Conservation (phyloP, 306 rosid genomes). For the Quercus wislizeni region DNA sequence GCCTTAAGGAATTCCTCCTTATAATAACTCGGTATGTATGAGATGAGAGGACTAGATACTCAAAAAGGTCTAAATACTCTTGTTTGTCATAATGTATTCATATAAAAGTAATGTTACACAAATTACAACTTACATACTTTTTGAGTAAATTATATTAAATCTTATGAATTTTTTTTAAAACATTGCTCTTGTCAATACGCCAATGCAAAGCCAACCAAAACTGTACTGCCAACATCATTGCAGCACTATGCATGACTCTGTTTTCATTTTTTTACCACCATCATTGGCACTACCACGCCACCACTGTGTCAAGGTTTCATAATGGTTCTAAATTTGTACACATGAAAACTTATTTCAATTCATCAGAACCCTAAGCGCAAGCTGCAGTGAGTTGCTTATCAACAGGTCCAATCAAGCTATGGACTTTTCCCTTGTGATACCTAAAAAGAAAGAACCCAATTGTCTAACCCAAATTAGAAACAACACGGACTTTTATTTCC, state of each 20-base stretch:
- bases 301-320: background rate
- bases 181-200: background rate
- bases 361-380: background rate
- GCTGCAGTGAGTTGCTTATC: background rate
- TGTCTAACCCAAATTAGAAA: constrained; percentile 44
- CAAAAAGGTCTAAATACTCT: too few relatives aligned
- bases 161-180: background rate
- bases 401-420: background rate
- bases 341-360: background rate
- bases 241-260: too few relatives aligned
- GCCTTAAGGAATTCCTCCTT: too few relatives aligned
- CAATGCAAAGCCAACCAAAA: background rate
- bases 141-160: too few relatives aligned
- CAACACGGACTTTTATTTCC: constrained; percentile 12
- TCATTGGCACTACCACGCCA: background rate
- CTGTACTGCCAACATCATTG: background rate
- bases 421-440: constrained; percentile 24
- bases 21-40: too few relatives aligned
- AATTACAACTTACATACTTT: too few relatives aligned
- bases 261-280: too few relatives aligned
- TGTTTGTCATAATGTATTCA: too few relatives aligned
- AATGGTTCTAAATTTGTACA: background rate
- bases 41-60: too few relatives aligned
- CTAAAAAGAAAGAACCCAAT: constrained; percentile 18
- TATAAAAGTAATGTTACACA: too few relatives aligned